Conservation (phyloP, 1,284 basidiomycete species). For the Tilletia indica region DNA sequence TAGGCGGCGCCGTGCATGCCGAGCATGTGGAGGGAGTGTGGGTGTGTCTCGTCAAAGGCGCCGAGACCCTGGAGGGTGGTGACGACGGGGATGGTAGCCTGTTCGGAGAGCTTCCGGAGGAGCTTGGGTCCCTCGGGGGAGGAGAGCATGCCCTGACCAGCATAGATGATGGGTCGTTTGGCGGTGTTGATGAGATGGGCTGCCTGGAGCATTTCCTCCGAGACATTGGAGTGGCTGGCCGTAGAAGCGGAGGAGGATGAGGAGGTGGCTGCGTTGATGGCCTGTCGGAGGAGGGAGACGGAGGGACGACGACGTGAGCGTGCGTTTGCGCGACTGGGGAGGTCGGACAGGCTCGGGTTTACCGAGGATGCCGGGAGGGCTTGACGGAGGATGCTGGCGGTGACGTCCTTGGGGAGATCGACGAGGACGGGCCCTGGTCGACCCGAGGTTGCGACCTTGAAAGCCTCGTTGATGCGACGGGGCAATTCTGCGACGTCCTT, state of each 20-base stretch:
- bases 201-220: slow-evolving; percentile 74
- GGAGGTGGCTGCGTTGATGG: slow-evolving; percentile 12
- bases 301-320: slow-evolving; percentile 34
- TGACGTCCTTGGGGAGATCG: slow-evolving; percentile 95
- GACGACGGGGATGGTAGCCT: slow-evolving; percentile 92
- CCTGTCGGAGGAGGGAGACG: slow-evolving; percentile 21
- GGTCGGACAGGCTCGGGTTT: slow-evolving; percentile 68
- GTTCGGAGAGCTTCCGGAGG: slow-evolving; percentile 74
- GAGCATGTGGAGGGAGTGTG: slow-evolving; percentile 87
- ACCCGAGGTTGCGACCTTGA: slow-evolving; percentile 96
- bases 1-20: slow-evolving; percentile 99
- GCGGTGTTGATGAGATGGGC: slow-evolving; percentile 88
- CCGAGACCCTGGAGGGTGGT: slow-evolving; percentile 95
- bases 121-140: slow-evolving; percentile 79
- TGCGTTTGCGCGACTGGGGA: slow-evolving; percentile 51
- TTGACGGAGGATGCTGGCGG: slow-evolving; percentile 81
- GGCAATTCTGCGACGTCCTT: slow-evolving; percentile 95
- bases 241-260: background rate
- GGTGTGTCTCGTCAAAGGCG: slow-evolving; percentile 84
- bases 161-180: slow-evolving; percentile 87
- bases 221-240: background rate
- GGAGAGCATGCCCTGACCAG: slow-evolving; percentile 85
- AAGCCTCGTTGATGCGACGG: slow-evolving; percentile 94
- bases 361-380: slow-evolving; percentile 84
- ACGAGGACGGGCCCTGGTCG: slow-evolving; percentile 95